phyloP scores from a whole-genome alignment of 345 rosid genomes.

The thale cress (Arabidopsis thaliana) region DNA sequence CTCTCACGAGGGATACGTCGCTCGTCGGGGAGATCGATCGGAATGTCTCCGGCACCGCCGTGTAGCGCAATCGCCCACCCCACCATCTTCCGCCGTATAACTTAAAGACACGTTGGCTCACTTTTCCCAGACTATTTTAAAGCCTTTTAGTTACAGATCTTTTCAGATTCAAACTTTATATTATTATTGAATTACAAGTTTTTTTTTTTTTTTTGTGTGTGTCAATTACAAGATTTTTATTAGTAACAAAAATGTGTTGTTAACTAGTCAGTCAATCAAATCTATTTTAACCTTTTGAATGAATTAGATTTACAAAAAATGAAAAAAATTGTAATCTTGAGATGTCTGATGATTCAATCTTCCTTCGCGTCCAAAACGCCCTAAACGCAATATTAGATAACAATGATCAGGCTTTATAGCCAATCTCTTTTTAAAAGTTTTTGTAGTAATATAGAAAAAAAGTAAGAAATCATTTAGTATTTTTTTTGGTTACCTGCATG shows the following conservation, averaged over 20 bases:
- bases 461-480: constrained; percentile 5
- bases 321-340: constrained; percentile 4
- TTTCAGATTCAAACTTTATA: no score
- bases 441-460: neutral
- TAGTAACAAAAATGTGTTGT: no score
- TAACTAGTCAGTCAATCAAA: neutral
- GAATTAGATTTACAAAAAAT: neutral
- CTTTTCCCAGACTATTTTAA: neutral
- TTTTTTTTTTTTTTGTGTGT: no score
- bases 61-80: constrained; percentile 98
- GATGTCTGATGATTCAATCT: constrained; percentile 9
- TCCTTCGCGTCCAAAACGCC: constrained; percentile 71
- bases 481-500: constrained; percentile 54
- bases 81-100: constrained; percentile 37
- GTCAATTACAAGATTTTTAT: no score
- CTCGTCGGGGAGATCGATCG: constrained; percentile 57
- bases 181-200: no score
- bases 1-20: constrained; percentile 75
- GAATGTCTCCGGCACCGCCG: constrained; percentile 88
- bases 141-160: neutral
- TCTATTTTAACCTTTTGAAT: neutral
- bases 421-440: neutral
- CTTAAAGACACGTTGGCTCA: neutral
- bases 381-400: constrained; percentile 41
- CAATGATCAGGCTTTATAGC: constrained; percentile 1